Evolutionary conservation across 371 early-diverging fungal species (phyloP).

Genomic region (Actinomucor elegans): DNA sequence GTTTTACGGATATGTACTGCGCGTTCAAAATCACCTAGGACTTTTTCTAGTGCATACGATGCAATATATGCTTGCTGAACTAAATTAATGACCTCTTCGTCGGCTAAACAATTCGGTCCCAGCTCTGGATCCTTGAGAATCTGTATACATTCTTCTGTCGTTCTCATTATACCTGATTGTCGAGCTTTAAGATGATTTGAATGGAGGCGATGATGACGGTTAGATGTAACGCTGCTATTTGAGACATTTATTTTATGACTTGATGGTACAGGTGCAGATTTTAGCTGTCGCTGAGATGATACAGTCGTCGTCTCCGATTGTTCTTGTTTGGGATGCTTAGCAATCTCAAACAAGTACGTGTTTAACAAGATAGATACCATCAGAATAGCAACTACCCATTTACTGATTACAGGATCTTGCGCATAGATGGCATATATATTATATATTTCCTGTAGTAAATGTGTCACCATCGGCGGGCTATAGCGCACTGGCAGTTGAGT

Average conservation of each 20-base stretch:
- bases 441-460: too few relatives aligned
- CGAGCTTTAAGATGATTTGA: not conserved
- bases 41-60: slow-evolving; percentile 84
- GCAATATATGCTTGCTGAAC: slow-evolving; percentile 74
- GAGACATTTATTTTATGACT: not conserved
- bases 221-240: not conserved
- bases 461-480: not conserved
- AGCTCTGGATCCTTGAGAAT: too few relatives aligned
- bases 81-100: slow-evolving; percentile 79
- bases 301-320: too few relatives aligned
- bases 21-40: slow-evolving; percentile 71
- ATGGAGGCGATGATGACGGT: not conserved
- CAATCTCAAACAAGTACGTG: slow-evolving; percentile 61
- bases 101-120: too few relatives aligned
- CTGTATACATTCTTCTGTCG: not conserved
- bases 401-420: slow-evolving; percentile 62
- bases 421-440: slow-evolving; percentile 48
- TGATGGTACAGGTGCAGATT: slow-evolving; percentile 2
- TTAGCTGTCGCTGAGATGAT: too few relatives aligned
- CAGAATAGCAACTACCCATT: slow-evolving; percentile 52
- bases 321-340: too few relatives aligned
- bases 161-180: not conserved
- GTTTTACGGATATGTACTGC: slow-evolving; percentile 86
- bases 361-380: slow-evolving; percentile 60
- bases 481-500: not conserved